Evolutionary conservation across 345 rosid species (phyloP), one percentile per base, ranked within the genome.

Genomic region (Hibiscus trionum): DNA sequence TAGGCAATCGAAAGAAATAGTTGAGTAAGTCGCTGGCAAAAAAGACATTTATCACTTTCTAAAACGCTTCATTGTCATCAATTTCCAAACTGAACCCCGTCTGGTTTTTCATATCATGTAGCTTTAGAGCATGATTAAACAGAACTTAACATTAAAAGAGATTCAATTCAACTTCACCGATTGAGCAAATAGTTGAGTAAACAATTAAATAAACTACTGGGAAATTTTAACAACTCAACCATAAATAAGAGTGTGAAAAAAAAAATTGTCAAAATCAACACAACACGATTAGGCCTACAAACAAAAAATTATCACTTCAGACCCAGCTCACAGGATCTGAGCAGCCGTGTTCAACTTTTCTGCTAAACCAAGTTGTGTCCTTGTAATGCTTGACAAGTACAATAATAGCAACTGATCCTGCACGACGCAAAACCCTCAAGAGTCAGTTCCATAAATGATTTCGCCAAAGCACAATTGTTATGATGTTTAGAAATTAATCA

Each of bases 281-380:
- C 19, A 33, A 29, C 27, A 69, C 11, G 56, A 33, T 33, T 11
- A 4, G n/a, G n/a, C 15, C 46, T 19, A 21, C 39, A 15, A 55
- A 71, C 7, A 19, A 55, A 50, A 33, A 61, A 3, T 64, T 7
- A 49, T 58, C 50, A 14, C 19, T 35, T 31, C 6, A 24, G 26
- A 59, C 21, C 16, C 27, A 21, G 59, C 66, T 78, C 81, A 91
- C 73, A 84, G 84, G 80, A 88, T 77, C 81, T 95, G 97, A 24
- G 97, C 97, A 37, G 99, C 96, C 1, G 93, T 90, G 84, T 95
- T 95, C 81, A 92, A 82, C 86, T 88, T 95, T 61, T 95, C 97
- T 8, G 97, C 99, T 72, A 92, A 72, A 79, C 93, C 83, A 71
- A 92, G 87, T 76, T 92, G 99, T 71, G 99, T 95, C 81, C 97